These are phyloP conservation scores for Skeletonema menzelii DNA, from an alignment of 108 stramenopile species.

Conservation along the genomic window DNA sequence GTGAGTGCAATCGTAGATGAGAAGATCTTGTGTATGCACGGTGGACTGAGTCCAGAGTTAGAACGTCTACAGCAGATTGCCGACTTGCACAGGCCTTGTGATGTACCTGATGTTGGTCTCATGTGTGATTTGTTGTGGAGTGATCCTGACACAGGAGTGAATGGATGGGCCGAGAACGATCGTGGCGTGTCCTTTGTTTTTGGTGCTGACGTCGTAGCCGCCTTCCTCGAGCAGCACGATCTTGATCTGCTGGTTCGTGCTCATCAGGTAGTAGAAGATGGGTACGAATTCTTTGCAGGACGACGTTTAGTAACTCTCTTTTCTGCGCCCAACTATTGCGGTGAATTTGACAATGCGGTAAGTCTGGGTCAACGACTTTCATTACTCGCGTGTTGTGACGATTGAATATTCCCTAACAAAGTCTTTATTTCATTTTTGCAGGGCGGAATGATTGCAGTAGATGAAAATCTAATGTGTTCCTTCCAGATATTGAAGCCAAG, in stretches of 20 bases:
- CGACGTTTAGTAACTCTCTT: constrained; percentile 86
- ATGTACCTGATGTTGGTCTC: constrained; percentile 92
- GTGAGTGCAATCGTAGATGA: constrained; percentile 92
- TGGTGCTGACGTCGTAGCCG: constrained; percentile 85
- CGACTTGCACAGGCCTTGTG: constrained; percentile 81
- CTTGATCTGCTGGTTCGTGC: constrained; percentile 92
- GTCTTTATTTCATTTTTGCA: neutral
- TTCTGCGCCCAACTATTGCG: constrained; percentile 85
- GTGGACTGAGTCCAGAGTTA: constrained; percentile 88
- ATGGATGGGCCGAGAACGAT: constrained; percentile 94
- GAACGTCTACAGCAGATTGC: constrained; percentile 80
- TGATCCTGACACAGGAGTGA: constrained; percentile 83
- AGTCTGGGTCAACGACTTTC: constrained; percentile 24
- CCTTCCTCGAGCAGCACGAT: constrained; percentile 81
- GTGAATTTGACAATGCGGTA: constrained; percentile 81
- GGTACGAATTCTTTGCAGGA: constrained; percentile 91
- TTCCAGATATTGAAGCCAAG: constrained; percentile 68
- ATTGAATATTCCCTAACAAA: neutral
- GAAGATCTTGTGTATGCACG: constrained; percentile 97
- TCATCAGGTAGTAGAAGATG: constrained; percentile 97
- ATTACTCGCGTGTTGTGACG: neutral
- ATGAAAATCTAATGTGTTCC: constrained; percentile 73
- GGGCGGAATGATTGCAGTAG: constrained; percentile 81
- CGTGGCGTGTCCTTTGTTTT: constrained; percentile 95
- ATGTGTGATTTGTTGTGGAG: constrained; percentile 96